Conservation (phyloP, 2,329 filamentous ascomycete genomes). For the Xylaria sp. region DNA sequence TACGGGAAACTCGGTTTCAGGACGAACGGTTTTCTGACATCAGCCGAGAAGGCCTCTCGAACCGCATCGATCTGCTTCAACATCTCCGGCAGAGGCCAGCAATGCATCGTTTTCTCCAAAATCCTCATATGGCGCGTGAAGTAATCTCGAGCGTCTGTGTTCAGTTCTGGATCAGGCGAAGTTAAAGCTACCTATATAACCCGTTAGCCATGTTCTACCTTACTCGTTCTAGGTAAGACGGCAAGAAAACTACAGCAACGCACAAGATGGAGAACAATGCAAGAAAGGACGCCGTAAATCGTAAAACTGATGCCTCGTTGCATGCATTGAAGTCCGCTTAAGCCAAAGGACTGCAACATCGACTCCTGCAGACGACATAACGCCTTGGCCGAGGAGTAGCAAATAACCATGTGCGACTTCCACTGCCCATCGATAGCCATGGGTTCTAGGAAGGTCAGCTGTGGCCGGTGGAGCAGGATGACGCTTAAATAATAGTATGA, state of each 20-base stretch:
- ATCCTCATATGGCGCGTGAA: conserved; percentile 95
- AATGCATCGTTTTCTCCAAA: conserved; percentile 78
- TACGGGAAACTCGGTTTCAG: conserved; percentile 87
- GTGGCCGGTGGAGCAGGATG: conserved; percentile 86
- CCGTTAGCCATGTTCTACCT: conserved; percentile 18
- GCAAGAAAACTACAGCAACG: conserved; percentile 42
- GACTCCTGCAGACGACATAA: conserved; percentile 87
- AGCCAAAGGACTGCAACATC: conserved; percentile 73
- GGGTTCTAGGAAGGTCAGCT: conserved; percentile 77
- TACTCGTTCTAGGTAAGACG: not conserved
- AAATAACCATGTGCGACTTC: conserved; percentile 86
- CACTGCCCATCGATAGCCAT: conserved; percentile 72
- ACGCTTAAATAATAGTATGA: conserved; percentile 84
- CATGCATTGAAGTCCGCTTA: conserved; percentile 86
- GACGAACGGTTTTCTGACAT: conserved; percentile 82
- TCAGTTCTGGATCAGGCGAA: conserved; percentile 87
- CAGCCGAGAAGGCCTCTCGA: conserved; percentile 87
- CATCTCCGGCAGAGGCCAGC: conserved; percentile 88
- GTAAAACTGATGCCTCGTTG: conserved; percentile 92
- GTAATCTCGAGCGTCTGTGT: conserved; percentile 81
- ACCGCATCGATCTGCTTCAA: conserved; percentile 88
- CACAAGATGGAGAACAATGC: conserved; percentile 91
- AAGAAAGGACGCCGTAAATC: conserved; percentile 89
- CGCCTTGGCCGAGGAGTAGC: conserved; percentile 80
- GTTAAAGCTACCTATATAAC: conserved; percentile 78